Percentiles rank a stretch among this genome's conserved stretches.
phyloP scores from a whole-genome alignment of 257 asterid genomes.

The Solanum gracilifrons region DNA sequence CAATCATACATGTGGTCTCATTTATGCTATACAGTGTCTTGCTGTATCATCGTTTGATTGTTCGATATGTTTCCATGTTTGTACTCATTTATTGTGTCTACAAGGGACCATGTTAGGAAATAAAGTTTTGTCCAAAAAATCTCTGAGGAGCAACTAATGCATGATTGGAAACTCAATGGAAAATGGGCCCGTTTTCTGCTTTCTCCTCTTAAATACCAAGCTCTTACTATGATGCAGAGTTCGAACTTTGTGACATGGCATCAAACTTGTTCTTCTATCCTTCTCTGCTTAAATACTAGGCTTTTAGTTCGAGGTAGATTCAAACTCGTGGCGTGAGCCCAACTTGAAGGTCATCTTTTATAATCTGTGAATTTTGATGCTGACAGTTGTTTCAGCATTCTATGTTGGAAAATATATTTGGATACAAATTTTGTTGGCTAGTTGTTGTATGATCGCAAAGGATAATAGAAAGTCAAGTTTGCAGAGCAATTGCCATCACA shows the following conservation, averaged over 20 bases:
- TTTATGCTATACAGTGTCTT: neutral
- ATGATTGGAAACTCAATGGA: neutral
- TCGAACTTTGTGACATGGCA: neutral
- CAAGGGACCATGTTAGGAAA: neutral
- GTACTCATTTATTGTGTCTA: neutral
- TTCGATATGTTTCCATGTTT: neutral
- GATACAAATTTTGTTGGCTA: neutral
- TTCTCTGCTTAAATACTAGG: neutral
- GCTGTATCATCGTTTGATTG: neutral
- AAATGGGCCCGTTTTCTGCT: neutral
- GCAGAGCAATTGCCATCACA: neutral
- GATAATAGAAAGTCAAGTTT: neutral
- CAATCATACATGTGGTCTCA: neutral
- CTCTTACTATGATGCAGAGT: neutral
- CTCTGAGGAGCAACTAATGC: neutral
- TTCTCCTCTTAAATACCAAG: neutral
- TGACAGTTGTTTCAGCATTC: neutral
- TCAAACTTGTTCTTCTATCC: neutral
- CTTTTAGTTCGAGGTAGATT: neutral
- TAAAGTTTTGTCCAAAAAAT: neutral
- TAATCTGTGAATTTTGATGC: neutral
- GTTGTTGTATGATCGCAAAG: neutral
- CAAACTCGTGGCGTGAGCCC: neutral
- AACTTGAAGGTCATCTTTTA: neutral
- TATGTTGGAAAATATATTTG: neutral